Evolutionary conservation across 2,329 filamentous ascomycete genomes (phyloP), one percentile per base, ranked within the genome.

Genomic region (Rutstroemia sp.): DNA sequence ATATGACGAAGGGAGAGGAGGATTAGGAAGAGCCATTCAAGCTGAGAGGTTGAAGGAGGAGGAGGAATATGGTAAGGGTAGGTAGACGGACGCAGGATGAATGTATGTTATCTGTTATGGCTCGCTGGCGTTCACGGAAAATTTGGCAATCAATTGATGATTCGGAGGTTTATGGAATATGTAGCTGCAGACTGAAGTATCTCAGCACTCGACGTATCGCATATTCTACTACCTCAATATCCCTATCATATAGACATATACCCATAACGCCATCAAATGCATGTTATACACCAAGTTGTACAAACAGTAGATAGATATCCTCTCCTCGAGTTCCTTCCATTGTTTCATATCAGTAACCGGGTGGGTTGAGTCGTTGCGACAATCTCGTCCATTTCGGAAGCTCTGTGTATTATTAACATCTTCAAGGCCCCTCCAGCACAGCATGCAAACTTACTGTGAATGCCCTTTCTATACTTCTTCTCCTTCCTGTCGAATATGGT

Each of bases 401-500:
- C 72, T 91, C 88, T 92, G 66, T 51, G 51, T 42, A 58, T 34
- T 34, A 34, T 34, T 34, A 30, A 25, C 4, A 55, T 59, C 45
- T 65, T 57, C 9, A 52, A 48, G 4, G 30, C 30, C 30, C 4
- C 3, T 12, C 10, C 30, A 3, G 30, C 10, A 12, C 7, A 34
- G 30, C 8, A 34, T 45, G 34, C 44, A 23, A 49, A 60, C 90
- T 67, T 80, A 96, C 92, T 97, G 75, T 97, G 92, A 72, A 99
- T 92, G 56, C 91, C 89, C 83, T 99, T 99, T 71, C 94, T 81
- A 73, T 97, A 99, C 67, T 83, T 86, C 83, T 92, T 95, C 72
- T 88, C 91, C 74, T 97, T 96, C 66, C 92, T 86, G 73, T 96
- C 92, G 73, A 97, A 99, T 68, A 99, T 87, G 27, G 90, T 96